Conservation (phyloP, 108 stramenopile genomes). For the Bacterosira constricta region DNA sequence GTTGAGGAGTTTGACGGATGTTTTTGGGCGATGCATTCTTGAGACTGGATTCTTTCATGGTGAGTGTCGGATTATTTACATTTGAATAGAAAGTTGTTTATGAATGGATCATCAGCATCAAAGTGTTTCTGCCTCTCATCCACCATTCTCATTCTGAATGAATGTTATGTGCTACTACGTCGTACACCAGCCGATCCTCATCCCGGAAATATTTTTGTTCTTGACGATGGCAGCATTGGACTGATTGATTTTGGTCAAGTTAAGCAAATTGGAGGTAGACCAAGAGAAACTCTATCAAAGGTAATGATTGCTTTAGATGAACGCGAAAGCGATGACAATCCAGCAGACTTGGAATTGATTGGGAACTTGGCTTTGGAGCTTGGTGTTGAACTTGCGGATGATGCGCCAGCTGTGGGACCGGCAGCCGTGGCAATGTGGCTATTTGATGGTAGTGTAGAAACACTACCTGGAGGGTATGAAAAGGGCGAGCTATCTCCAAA, state of each 20-base stretch:
- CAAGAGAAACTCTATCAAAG: slow-evolving; percentile 82
- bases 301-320: slow-evolving; percentile 91
- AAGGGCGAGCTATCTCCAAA: slow-evolving; percentile 84
- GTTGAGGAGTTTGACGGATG: slow-evolving; percentile 81
- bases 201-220: slow-evolving; percentile 92
- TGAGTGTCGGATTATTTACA: slow-evolving; percentile 26
- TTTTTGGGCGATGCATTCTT: slow-evolving; percentile 90
- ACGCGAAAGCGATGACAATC: slow-evolving; percentile 66
- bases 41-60: slow-evolving; percentile 96
- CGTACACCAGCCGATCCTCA: slow-evolving; percentile 37
- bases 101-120: too few relatives aligned
- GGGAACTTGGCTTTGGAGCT: slow-evolving; percentile 83
- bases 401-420: slow-evolving; percentile 74
- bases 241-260: slow-evolving; percentile 97
- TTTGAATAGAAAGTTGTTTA: neutral
- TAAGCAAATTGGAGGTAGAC: slow-evolving; percentile 83
- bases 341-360: slow-evolving; percentile 71
- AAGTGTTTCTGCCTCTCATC: too few relatives aligned
- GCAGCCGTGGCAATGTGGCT: slow-evolving; percentile 93
- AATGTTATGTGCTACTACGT: neutral
- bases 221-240: slow-evolving; percentile 89
- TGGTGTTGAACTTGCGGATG: slow-evolving; percentile 82
- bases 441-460: slow-evolving; percentile 81
- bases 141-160: neutral
- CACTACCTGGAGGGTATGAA: slow-evolving; percentile 91